These are phyloP conservation scores for Venturiaceae sp. DNA, from an alignment of 2,329 filamentous ascomycete species.

Conservation along the genomic window DNA sequence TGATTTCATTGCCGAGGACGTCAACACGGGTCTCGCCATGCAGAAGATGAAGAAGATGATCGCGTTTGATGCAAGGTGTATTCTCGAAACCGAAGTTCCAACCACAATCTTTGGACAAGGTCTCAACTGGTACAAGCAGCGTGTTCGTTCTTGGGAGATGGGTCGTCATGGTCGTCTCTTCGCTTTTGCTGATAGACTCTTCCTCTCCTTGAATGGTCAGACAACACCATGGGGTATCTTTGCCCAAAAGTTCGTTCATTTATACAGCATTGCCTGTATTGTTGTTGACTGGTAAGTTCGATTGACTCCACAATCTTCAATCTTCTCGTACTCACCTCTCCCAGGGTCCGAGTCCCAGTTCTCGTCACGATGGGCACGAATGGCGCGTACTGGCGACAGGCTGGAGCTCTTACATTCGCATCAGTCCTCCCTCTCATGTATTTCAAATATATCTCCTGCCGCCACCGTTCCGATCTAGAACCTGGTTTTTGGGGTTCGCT, in stretches of 20 bases:
- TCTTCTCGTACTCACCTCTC: no score
- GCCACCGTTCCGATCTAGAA: slow-evolving; percentile 12
- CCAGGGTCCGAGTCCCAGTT: slow-evolving; percentile 12
- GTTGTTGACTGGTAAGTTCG: slow-evolving; percentile 14
- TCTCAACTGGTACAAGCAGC: slow-evolving; percentile 15
- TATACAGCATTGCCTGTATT: slow-evolving; percentile 14
- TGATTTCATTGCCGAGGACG: slow-evolving; percentile 15
- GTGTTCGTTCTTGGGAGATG: slow-evolving; percentile 14
- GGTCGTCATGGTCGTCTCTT: slow-evolving; percentile 14
- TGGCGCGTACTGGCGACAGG: slow-evolving; percentile 11
- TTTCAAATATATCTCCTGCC: slow-evolving; percentile 12
- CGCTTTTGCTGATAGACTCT: slow-evolving; percentile 11
- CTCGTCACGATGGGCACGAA: slow-evolving; percentile 13
- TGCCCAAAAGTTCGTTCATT: slow-evolving; percentile 12
- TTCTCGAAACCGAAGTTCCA: slow-evolving; percentile 14
- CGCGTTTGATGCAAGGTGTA: slow-evolving; percentile 12
- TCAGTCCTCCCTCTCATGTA: slow-evolving; percentile 11
- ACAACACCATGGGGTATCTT: slow-evolving; percentile 12
- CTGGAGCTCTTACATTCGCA: slow-evolving; percentile 11
- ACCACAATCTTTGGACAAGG: slow-evolving; percentile 13
- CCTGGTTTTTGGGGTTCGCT: slow-evolving; percentile 12
- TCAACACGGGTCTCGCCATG: slow-evolving; percentile 12
- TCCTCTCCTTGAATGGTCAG: slow-evolving; percentile 11
- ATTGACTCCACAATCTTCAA: no score
- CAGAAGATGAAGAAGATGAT: slow-evolving; percentile 14